Conservation (phyloP, 2,329 filamentous ascomycete species). For the Trichoderma sp. region DNA sequence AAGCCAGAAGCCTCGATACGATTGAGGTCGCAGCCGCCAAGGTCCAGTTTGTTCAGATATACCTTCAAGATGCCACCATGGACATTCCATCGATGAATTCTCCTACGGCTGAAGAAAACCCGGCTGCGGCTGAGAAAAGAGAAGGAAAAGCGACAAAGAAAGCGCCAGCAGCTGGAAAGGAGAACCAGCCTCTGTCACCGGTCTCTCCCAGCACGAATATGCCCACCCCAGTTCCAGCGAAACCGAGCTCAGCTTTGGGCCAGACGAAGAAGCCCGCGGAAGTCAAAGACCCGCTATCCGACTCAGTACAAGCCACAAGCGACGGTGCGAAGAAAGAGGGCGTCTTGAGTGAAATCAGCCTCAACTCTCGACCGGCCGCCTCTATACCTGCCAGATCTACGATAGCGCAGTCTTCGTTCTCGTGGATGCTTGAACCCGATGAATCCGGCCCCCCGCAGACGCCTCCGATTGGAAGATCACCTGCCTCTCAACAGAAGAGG, state of each 20-base stretch:
- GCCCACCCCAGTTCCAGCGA: background rate
- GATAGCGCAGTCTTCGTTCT: constrained; percentile 73
- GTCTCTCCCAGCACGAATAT: background rate
- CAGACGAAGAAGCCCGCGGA: constrained; percentile 1
- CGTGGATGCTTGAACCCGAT: constrained; percentile 73
- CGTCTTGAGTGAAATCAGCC: constrained; percentile 2
- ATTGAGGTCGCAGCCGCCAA: constrained; percentile 64
- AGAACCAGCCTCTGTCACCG: constrained; percentile 12
- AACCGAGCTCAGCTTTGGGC: background rate
- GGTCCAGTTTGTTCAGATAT: constrained; percentile 65
- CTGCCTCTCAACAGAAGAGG: constrained; percentile 45
- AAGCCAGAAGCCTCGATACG: constrained; percentile 52
- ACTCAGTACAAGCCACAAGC: background rate
- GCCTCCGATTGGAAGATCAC: constrained; percentile 37
- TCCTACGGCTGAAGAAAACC: background rate
- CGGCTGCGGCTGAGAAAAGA: constrained; percentile 2
- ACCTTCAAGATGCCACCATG: constrained; percentile 60
- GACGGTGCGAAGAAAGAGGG: background rate
- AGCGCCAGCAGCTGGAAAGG: background rate
- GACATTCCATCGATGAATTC: constrained; percentile 44
- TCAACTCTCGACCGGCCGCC: constrained; percentile 35
- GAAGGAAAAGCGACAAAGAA: constrained; percentile 1
- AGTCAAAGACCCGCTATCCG: background rate
- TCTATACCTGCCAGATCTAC: constrained; percentile 64
- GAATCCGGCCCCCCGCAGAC: constrained; percentile 38